Conservation (phyloP, 352 stramenopile species). For the Globisporangium cystogenes region DNA sequence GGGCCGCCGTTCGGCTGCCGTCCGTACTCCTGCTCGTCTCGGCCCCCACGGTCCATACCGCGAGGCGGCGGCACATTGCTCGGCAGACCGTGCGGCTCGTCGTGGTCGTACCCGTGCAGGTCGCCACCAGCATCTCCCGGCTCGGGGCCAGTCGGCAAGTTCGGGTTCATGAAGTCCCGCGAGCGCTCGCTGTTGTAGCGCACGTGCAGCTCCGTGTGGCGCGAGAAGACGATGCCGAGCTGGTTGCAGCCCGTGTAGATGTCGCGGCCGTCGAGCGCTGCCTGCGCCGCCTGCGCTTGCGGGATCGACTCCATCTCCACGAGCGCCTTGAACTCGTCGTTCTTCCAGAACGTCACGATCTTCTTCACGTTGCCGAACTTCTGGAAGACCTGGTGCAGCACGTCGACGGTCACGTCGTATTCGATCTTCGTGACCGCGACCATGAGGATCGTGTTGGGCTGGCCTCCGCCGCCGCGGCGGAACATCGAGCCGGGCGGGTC, state of each 20-base stretch:
- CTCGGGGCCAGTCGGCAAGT: slow-evolving; percentile 39
- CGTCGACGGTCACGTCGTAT: slow-evolving; percentile 77
- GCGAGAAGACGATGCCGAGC: slow-evolving; percentile 75
- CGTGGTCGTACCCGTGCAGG: not conserved
- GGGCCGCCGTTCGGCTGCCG: not conserved
- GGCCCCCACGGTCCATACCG: not conserved
- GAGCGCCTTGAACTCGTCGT: slow-evolving; percentile 76
- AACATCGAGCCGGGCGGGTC: not conserved
- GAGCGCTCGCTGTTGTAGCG: slow-evolving; percentile 76
- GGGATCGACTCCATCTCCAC: slow-evolving; percentile 76
- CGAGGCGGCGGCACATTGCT: not conserved
- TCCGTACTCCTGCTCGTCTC: not conserved
- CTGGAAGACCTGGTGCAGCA: slow-evolving; percentile 79
- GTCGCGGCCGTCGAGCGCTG: slow-evolving; percentile 67
- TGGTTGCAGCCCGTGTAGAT: slow-evolving; percentile 86
- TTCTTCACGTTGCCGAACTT: slow-evolving; percentile 84
- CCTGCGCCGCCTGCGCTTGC: slow-evolving; percentile 63
- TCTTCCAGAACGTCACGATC: slow-evolving; percentile 80
- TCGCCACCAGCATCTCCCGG: not conserved
- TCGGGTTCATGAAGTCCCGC: slow-evolving; percentile 70
- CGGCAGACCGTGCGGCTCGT: not conserved
- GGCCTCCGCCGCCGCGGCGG: slow-evolving; percentile 27
- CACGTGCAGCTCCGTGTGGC: slow-evolving; percentile 59
- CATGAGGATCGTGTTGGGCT: slow-evolving; percentile 71
- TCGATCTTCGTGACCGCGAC: slow-evolving; percentile 78